Evolutionary conservation across 495 filamentous ascomycete species (phyloP).

Genomic region (Podospora fimiseda): DNA sequence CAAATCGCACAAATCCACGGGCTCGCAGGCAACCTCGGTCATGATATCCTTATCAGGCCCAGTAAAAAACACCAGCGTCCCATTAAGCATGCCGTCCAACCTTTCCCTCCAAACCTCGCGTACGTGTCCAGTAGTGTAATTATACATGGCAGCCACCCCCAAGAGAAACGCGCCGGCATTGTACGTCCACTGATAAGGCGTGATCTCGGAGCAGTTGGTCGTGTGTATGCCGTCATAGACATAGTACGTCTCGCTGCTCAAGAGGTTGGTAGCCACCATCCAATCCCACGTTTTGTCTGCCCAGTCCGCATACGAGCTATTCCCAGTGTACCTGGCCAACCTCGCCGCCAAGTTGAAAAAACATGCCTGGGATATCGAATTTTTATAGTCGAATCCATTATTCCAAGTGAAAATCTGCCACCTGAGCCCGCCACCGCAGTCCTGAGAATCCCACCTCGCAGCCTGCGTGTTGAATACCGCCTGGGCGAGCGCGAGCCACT

Average conservation of each 20-base stretch:
- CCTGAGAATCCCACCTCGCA: constrained; percentile 56
- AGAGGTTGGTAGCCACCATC: constrained; percentile 45
- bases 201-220: constrained; percentile 43
- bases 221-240: constrained; percentile 55
- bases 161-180: constrained; percentile 63
- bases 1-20: constrained; percentile 53
- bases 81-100: constrained; percentile 46
- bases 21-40: constrained; percentile 70
- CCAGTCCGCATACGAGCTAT: constrained; percentile 65
- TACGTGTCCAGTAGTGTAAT: constrained; percentile 46
- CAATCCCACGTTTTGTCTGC: constrained; percentile 66
- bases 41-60: constrained; percentile 44
- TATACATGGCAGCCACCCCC: constrained; percentile 68
- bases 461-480: constrained; percentile 73
- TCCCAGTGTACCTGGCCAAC: constrained; percentile 63
- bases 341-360: constrained; percentile 69
- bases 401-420: constrained; percentile 84
- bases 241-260: constrained; percentile 39
- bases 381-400: constrained; percentile 72
- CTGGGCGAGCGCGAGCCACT: constrained; percentile 74
- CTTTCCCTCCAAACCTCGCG: constrained; percentile 45
- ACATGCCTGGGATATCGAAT: constrained; percentile 61
- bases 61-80: constrained; percentile 48
- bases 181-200: constrained; percentile 59
- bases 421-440: constrained; percentile 68